Percentiles rank a stretch among this genome's conserved stretches.
Conservation (phyloP, 495 filamentous ascomycete genomes). For the Neohortaea acidophila region DNA sequence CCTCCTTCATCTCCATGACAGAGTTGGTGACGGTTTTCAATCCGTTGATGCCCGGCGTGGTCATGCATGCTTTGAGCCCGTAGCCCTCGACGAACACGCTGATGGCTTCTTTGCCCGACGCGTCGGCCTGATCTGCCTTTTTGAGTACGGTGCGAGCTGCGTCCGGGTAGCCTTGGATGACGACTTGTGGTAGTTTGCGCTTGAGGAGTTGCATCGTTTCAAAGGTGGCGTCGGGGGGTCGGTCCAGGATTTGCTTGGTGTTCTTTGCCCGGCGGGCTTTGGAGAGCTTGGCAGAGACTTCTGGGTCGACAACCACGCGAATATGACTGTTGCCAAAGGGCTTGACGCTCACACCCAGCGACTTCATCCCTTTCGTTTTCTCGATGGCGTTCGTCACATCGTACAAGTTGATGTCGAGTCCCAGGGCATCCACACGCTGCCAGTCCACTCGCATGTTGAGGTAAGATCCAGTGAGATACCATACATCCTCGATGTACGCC, state of each 20-base stretch:
- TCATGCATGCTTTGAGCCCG: conserved; percentile 78
- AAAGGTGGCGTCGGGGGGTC: conserved; percentile 48
- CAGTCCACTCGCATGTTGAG: conserved; percentile 64
- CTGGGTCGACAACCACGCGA: conserved; percentile 28
- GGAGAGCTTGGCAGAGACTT: conserved; percentile 20
- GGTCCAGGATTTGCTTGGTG: conserved; percentile 15
- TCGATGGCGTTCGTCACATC: conserved; percentile 61
- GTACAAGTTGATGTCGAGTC: conserved; percentile 52
- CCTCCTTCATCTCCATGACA: conserved; percentile 77
- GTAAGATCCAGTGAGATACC: conserved; percentile 56
- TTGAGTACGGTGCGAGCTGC: conserved; percentile 81
- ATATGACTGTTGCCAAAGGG: conserved; percentile 29
- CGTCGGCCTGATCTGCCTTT: conserved; percentile 40
- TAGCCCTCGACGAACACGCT: conserved; percentile 83
- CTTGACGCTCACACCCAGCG: conserved; percentile 37
- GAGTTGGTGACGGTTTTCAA: conserved; percentile 61
- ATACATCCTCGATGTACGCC: conserved; percentile 63
- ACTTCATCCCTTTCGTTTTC: conserved; percentile 63
- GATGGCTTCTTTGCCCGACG: conserved; percentile 34
- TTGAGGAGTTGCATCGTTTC: conserved; percentile 71
- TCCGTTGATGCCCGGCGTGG: conserved; percentile 71
- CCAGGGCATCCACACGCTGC: conserved; percentile 57
- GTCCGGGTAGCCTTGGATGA: conserved; percentile 74
- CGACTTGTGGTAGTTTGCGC: conserved; percentile 59
- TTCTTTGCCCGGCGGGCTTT: conserved; percentile 3